Conservation (phyloP, 2,329 filamentous ascomycete species). For the Ceratocystis lukuohia region DNA sequence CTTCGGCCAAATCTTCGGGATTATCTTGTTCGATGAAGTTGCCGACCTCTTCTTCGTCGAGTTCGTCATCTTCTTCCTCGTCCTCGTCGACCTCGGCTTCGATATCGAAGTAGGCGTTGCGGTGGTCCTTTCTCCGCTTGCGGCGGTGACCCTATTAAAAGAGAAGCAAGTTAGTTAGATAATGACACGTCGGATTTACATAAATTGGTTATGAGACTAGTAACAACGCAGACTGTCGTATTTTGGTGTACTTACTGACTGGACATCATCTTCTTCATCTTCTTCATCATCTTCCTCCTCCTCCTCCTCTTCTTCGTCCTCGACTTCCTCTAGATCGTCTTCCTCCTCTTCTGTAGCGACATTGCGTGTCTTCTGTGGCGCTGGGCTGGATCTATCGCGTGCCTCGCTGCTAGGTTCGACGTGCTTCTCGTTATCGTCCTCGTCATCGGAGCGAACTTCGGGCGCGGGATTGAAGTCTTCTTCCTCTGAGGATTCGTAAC, state of each 20-base stretch:
- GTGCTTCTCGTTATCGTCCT: constrained; percentile 33
- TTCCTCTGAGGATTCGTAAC: constrained; percentile 51
- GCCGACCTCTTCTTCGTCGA: constrained; percentile 69
- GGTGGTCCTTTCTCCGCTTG: constrained; percentile 65
- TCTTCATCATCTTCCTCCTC: constrained; percentile 28
- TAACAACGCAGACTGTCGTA: no score
- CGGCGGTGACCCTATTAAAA: constrained; percentile 47
- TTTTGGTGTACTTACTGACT: constrained; percentile 36
- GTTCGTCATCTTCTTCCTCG: constrained; percentile 75
- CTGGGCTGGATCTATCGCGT: constrained; percentile 11
- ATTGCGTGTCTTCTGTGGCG: constrained; percentile 11
- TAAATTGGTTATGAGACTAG: no score
- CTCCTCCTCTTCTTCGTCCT: constrained; percentile 28
- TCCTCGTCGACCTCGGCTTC: constrained; percentile 97
- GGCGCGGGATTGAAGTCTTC: constrained; percentile 83
- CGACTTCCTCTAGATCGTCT: constrained; percentile 16
- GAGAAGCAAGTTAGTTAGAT: neutral
- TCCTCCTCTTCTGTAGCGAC: constrained; percentile 15
- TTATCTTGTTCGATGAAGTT: constrained; percentile 83
- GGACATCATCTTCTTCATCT: constrained; percentile 49
- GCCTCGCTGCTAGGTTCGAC: constrained; percentile 23
- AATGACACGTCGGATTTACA: neutral
- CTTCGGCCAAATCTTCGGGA: constrained; percentile 75
- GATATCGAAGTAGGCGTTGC: constrained; percentile 87
- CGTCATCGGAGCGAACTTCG: constrained; percentile 59